phyloP scores from a whole-genome alignment of 225 moss, liverwort and hornwort genomes.

The Thuidium tamariscinum region DNA sequence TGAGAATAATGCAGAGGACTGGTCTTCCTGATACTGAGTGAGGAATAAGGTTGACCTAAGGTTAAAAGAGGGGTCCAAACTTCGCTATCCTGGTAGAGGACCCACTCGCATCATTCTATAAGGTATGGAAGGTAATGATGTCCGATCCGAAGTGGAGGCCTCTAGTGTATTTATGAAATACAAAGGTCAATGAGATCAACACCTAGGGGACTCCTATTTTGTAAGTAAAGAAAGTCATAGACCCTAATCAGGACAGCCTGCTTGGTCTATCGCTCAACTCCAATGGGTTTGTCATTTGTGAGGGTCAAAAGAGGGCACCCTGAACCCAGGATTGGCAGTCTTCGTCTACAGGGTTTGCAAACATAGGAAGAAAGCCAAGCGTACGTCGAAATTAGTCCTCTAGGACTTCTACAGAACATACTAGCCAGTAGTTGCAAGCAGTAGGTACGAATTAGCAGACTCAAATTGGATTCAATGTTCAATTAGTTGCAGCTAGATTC shows the following conservation, averaged over 20 bases:
- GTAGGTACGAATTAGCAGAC: neutral
- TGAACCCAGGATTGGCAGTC: neutral
- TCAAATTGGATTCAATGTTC: neutral
- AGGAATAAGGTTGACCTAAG: neutral
- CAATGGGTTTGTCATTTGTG: neutral
- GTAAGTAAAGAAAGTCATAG: neutral
- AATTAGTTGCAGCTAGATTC: neutral
- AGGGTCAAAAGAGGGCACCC: neutral
- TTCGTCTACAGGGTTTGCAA: neutral
- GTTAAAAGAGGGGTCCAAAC: neutral
- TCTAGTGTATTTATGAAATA: neutral
- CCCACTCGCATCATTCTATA: neutral
- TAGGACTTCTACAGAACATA: neutral
- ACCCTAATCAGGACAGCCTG: neutral
- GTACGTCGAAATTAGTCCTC: neutral
- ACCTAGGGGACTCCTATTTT: neutral
- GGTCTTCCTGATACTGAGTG: neutral
- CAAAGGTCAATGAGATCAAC: neutral
- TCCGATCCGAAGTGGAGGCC: neutral
- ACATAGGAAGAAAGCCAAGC: neutral
- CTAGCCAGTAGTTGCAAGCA: neutral
- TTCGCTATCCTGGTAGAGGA: neutral
- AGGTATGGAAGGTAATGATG: neutral
- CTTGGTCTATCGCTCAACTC: neutral
- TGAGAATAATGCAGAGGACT: neutral